A percentile compares a stretch with the other conserved stretches of the same genome.
Conservation (phyloP, 2,329 filamentous ascomycete genomes). For the Leptographium procerum region DNA sequence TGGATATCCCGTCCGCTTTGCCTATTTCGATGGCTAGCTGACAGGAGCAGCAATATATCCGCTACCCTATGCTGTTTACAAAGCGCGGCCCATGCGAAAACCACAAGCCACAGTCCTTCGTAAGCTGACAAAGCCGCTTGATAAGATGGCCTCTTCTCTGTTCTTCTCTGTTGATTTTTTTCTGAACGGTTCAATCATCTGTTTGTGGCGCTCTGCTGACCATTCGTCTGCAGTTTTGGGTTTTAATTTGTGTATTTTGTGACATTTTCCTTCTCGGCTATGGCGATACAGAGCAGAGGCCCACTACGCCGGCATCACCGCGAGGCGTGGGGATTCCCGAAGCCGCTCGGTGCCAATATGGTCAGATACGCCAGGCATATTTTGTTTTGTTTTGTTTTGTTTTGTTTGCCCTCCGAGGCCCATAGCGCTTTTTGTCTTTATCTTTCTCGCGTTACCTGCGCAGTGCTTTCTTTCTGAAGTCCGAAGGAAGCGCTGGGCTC, state of each 20-base stretch:
- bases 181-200: too few species aligned
- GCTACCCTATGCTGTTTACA: background rate
- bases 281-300: background rate
- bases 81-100: background rate
- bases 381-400: background rate
- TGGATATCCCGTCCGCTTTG: background rate
- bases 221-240: background rate
- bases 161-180: too few species aligned
- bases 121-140: background rate
- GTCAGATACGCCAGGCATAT: background rate
- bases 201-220: background rate
- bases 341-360: background rate
- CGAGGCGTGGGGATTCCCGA: conserved; percentile 1
- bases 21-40: background rate
- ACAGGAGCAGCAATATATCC: background rate
- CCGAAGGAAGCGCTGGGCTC: background rate
- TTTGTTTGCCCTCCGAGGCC: background rate
- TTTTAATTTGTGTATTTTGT: background rate
- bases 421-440: background rate
- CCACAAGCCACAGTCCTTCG: background rate
- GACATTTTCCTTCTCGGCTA: background rate
- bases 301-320: background rate
- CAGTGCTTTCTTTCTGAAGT: background rate
- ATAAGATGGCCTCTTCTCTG: too few species aligned
- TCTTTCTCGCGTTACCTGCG: too few species aligned